Conservation (phyloP, 192 early-diverging fungal genomes). For the Coemansia sp. region DNA sequence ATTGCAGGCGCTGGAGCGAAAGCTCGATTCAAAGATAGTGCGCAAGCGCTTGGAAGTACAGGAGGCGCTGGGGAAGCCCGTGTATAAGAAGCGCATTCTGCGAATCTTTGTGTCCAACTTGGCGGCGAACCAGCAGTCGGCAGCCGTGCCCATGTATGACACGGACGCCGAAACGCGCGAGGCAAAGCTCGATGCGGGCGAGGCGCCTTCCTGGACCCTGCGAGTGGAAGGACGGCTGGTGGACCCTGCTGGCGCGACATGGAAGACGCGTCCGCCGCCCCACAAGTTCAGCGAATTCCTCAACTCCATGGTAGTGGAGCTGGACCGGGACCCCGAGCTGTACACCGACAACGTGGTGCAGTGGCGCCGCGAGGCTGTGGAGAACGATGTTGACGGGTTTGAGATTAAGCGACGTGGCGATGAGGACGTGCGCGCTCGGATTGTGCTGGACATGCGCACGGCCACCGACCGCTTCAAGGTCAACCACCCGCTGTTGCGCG, state of each 20-base stretch:
- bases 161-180: conserved; percentile 18
- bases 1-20: conserved; percentile 84
- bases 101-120: conserved; percentile 93
- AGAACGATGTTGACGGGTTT: conserved; percentile 71
- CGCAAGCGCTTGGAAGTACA: conserved; percentile 89
- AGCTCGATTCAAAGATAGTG: conserved; percentile 86
- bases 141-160: conserved; percentile 13
- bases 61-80: conserved; percentile 77
- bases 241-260: conserved; percentile 64
- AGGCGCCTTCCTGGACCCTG: conserved; percentile 86
- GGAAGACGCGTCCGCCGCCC: conserved; percentile 60
- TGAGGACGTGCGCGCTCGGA: conserved; percentile 75
- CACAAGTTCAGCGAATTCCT: conserved; percentile 89
- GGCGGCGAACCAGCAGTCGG: conserved; percentile 68
- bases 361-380: conserved; percentile 42
- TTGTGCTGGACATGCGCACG: conserved; percentile 78
- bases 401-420: conserved; percentile 94
- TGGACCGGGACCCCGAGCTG: conserved; percentile 75
- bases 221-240: conserved; percentile 87
- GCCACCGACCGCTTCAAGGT: conserved; percentile 83
- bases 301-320: conserved; percentile 78
- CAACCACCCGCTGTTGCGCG: conserved; percentile 64
- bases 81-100: conserved; percentile 72
- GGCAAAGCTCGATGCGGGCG: conserved; percentile 45
- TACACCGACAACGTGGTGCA: conserved; percentile 66